Evolutionary conservation across 2,329 filamentous ascomycete species (phyloP).

Genomic region (Penicillium oxalicum): DNA sequence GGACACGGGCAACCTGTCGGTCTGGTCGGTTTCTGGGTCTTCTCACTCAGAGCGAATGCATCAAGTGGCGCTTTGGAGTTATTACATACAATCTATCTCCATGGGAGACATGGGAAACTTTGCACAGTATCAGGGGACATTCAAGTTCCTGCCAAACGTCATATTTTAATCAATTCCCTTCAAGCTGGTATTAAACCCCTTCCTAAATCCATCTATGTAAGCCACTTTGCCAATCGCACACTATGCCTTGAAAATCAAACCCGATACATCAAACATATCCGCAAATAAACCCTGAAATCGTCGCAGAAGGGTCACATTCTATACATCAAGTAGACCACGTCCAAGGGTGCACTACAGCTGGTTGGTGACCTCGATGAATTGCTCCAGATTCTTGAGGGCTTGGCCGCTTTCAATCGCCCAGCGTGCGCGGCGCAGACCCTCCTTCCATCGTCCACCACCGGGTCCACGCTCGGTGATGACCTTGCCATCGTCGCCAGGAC

Average conservation of each 20-base stretch:
- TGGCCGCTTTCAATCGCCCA: conserved; percentile 84
- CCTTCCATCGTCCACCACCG: conserved; percentile 86
- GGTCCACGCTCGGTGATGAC: conserved; percentile 79
- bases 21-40: too few species aligned
- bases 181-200: too few species aligned
- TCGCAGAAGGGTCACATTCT: too few species aligned
- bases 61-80: conserved; percentile 30
- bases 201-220: too few species aligned
- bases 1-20: too few species aligned
- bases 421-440: conserved; percentile 77
- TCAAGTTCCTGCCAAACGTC: not conserved
- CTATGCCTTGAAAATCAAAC: not conserved
- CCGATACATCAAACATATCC: not conserved
- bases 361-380: conserved; percentile 80
- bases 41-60: conserved; percentile 23
- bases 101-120: conserved; percentile 5
- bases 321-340: too few species aligned
- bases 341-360: conserved; percentile 22
- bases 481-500: conserved; percentile 69
- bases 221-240: not conserved
- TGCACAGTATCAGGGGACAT: not conserved
- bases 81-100: conserved; percentile 5
- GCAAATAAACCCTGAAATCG: too few species aligned
- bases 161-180: too few species aligned
- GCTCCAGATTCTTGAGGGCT: conserved; percentile 75